These are phyloP conservation scores for Russula sp. DNA, from an alignment of 768 basidiomycete genomes.

Conservation along the genomic window DNA sequence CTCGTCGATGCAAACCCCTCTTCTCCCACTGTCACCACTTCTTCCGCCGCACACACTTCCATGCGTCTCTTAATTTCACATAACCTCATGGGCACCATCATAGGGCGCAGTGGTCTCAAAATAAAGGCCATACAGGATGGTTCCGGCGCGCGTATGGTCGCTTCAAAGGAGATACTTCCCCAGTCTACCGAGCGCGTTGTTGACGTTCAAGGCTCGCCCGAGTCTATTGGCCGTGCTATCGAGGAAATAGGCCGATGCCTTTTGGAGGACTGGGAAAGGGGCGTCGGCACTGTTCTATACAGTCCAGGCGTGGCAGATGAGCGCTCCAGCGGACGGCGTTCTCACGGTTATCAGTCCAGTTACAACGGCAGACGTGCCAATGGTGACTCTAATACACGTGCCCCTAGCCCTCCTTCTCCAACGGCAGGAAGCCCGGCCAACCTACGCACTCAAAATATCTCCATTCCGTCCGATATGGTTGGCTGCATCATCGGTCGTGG, in stretches of 20 bases:
- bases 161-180: conserved; percentile 97
- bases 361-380: conserved; percentile 50
- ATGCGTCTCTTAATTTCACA: conserved; percentile 97
- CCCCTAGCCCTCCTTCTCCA: conserved; percentile 45
- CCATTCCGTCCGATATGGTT: conserved; percentile 99
- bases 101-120: conserved; percentile 92
- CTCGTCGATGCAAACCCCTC: conserved; percentile 78
- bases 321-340: conserved; percentile 44
- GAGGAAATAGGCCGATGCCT: conserved; percentile 94
- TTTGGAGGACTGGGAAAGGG: conserved; percentile 94
- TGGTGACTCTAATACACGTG: conserved; percentile 47
- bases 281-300: conserved; percentile 89
- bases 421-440: conserved; percentile 49
- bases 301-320: conserved; percentile 86
- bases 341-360: conserved; percentile 43
- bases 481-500: conserved; percentile 93
- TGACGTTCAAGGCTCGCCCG: conserved; percentile 91
- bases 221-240: conserved; percentile 87
- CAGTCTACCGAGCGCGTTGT: conserved; percentile 99
- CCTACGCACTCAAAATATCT: conserved; percentile 96
- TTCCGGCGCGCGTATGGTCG: conserved; percentile 96
- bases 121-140: conserved; percentile 98
- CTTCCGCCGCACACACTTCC: conserved; percentile 61
- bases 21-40: conserved; percentile 61
- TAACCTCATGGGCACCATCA: conserved; percentile 98